Evolutionary conservation across 176 grass and related monocot genomes (phyloP), one percentile per base, ranked within the genome.

Genomic region (Luzula sylvatica): DNA sequence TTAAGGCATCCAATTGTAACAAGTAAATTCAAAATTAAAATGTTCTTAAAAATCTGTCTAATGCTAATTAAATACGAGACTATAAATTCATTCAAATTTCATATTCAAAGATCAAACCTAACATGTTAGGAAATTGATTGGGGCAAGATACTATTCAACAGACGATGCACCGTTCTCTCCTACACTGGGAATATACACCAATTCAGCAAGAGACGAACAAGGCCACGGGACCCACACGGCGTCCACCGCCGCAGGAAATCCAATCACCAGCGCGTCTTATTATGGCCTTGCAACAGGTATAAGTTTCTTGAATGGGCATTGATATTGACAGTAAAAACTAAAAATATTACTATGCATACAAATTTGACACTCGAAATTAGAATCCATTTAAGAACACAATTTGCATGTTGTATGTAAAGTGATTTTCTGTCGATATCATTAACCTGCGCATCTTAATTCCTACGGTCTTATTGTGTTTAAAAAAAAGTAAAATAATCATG

Each of bases 161-260:
- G 50, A 64, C 11, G 59, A 66, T 50, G 11, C 8, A 26, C 11
- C 54, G 2, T 47, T 58, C 11, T 1, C 14, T 14, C 60, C 46
- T 7, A 14, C 46, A 0, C 3, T 16, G 0, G 3, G 17, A 20
- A 5, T 19, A 13, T 13, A 26, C 49, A 3, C 40, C 15, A 26
- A 46, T 47, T 82, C 83, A 11, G 38, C 80, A 15, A 69, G 89
- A 13, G 89, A 95, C 26, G 43, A 32, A 7, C 14, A 50, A 1
- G 89, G 89, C 0, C 89, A 95, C 14, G 89, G 89, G 18, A 95
- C 89, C 26, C 89, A 88, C 76, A 95, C 89, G 0, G 78, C 83
- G 3, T 88, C 89, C 0, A 95, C 89, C 0, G 89, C 89, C 0
- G 89, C 80, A 0, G 83, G 89, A 38, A 81, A 53, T 68, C 28